phyloP scores from a whole-genome alignment of 805 yeast species.

The Kuraishia piskuri region DNA sequence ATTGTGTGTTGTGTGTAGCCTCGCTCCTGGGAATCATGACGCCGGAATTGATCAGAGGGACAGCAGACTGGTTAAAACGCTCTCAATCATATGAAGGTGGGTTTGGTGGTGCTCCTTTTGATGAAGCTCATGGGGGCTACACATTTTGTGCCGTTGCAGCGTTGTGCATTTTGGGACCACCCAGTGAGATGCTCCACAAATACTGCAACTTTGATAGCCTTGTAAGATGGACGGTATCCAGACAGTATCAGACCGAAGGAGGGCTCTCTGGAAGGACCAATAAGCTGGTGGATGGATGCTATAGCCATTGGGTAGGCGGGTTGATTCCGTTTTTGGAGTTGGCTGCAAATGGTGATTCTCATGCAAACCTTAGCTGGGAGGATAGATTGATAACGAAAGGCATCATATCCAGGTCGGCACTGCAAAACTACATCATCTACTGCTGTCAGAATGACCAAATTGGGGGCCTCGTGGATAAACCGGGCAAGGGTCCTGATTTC shows the following conservation, averaged over 20 bases:
- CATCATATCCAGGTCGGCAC: slow-evolving; percentile 41
- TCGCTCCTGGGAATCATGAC: slow-evolving; percentile 56
- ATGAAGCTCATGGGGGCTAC: slow-evolving; percentile 97
- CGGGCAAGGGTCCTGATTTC: slow-evolving; percentile 70
- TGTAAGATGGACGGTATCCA: slow-evolving; percentile 56
- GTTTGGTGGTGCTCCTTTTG: slow-evolving; percentile 72
- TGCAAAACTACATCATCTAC: slow-evolving; percentile 57
- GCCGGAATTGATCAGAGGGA: slow-evolving; percentile 44
- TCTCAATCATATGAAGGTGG: slow-evolving; percentile 97
- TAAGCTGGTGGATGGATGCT: slow-evolving; percentile 93
- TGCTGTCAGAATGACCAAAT: slow-evolving; percentile 59
- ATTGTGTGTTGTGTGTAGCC: slow-evolving; percentile 76
- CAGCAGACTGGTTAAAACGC: slow-evolving; percentile 47
- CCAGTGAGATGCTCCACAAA: slow-evolving; percentile 22
- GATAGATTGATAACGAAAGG: neutral
- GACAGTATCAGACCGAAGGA: slow-evolving; percentile 72
- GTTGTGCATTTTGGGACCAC: slow-evolving; percentile 35
- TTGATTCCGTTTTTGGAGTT: slow-evolving; percentile 55
- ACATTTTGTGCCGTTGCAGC: slow-evolving; percentile 82
- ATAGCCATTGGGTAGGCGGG: slow-evolving; percentile 93
- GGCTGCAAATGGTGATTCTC: slow-evolving; percentile 22
- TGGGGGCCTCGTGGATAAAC: slow-evolving; percentile 88
- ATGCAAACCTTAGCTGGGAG: neutral
- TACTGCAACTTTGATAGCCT: slow-evolving; percentile 40
- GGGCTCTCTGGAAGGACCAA: slow-evolving; percentile 88